Percentiles rank a stretch among this genome's conserved stretches.
These are phyloP conservation scores for Fraxinus baroniana DNA, from an alignment of 305 asterid species.

Conservation along the genomic window DNA sequence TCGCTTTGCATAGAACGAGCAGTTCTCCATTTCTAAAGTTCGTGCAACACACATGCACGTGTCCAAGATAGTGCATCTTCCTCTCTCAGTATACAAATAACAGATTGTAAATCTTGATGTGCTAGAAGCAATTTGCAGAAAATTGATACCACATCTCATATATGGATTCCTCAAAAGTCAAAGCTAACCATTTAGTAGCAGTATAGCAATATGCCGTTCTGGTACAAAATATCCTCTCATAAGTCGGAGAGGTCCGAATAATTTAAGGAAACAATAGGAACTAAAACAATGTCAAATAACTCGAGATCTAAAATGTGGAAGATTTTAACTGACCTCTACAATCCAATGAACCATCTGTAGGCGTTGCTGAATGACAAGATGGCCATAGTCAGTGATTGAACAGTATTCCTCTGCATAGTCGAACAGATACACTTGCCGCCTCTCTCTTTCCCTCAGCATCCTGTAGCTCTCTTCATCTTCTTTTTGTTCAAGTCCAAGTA, in stretches of 20 bases:
- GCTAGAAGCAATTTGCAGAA: not conserved
- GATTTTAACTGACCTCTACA: conserved; percentile 58
- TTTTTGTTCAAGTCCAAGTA: conserved; percentile 59
- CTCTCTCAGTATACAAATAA: not conserved
- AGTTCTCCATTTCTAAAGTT: not conserved
- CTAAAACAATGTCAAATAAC: not conserved
- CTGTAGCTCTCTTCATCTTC: conserved; percentile 74
- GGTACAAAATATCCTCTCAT: not conserved
- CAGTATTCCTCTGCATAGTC: conserved; percentile 82
- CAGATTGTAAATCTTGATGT: not conserved
- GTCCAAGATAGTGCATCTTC: not conserved
- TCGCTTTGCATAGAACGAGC: not conserved
- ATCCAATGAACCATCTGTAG: conserved; percentile 90
- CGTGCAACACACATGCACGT: not conserved
- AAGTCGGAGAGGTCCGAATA: not conserved
- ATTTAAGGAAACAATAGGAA: not conserved
- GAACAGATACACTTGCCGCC: conserved; percentile 72
- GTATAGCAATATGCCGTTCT: not conserved
- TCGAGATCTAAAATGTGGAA: not conserved
- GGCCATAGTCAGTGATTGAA: conserved; percentile 55
- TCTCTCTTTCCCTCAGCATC: conserved; percentile 69
- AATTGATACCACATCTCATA: not conserved
- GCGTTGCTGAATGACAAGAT: conserved; percentile 79
- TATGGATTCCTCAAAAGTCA: not conserved
- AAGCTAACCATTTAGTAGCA: not conserved